A percentile compares a stretch with the other conserved stretches of the same genome.
Conservation (phyloP, 768 basidiomycete species). For the Mycena floridula region DNA sequence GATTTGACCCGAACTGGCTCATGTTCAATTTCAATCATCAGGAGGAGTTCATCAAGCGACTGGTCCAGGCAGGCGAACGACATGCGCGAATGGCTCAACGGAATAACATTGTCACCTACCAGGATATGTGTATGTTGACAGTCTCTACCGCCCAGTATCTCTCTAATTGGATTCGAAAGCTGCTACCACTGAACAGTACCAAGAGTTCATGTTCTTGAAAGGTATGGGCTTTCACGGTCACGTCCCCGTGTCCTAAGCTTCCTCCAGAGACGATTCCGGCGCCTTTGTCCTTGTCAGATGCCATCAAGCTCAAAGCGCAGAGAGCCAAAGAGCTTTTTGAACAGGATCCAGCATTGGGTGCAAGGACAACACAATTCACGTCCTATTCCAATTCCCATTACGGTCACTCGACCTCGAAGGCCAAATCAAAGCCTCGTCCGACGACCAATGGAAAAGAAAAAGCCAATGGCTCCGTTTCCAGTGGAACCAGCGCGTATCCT, state of each 20-base stretch:
- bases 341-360: constrained; percentile 43
- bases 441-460: constrained; percentile 28
- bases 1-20: neutral
- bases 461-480: constrained; percentile 20
- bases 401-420: constrained; percentile 22
- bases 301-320: constrained; percentile 46
- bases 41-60: constrained; percentile 83
- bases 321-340: constrained; percentile 54
- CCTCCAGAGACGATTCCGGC: constrained; percentile 59
- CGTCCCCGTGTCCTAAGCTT: constrained; percentile 4
- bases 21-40: constrained; percentile 22
- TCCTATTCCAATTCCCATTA: too few relatives aligned
- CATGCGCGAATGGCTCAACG: constrained; percentile 56
- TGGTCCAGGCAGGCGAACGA: constrained; percentile 63
- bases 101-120: constrained; percentile 56
- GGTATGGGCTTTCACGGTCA: constrained; percentile 28
- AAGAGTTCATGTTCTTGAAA: constrained; percentile 68
- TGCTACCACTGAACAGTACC: constrained; percentile 50
- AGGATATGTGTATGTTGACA: constrained; percentile 62
- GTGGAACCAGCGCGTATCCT: constrained; percentile 14
- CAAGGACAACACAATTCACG: constrained; percentile 8
- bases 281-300: constrained; percentile 52
- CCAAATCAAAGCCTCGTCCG: constrained; percentile 32
- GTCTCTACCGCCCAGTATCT: constrained; percentile 1
- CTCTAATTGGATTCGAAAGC: constrained; percentile 34